Conservation (phyloP, 73 alveolate genomes). For the Paramecium tetraurelia region DNA sequence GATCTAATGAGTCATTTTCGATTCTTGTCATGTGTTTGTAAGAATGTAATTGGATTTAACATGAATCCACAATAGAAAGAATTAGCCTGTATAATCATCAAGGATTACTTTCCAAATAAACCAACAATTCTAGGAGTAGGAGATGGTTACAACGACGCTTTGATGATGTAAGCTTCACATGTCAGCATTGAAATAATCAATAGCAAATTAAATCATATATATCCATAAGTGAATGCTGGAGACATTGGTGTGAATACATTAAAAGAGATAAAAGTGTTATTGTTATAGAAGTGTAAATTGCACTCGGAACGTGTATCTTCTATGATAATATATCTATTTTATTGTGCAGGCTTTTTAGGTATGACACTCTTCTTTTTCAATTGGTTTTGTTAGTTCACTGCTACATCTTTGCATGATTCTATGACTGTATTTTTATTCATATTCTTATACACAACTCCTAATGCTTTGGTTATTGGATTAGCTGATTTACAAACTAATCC, state of each 20-base stretch:
- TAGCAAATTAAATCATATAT: not conserved
- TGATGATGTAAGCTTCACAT: conserved; percentile 51
- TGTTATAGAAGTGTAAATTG: conserved; percentile 10
- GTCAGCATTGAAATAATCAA: conserved; percentile 48
- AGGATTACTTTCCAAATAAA: not conserved
- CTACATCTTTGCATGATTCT: conserved; percentile 50
- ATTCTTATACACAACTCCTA: conserved; percentile 16
- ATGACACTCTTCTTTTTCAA: conserved; percentile 55
- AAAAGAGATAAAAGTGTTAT: not conserved
- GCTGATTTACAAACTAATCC: not conserved
- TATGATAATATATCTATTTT: conserved; percentile 37
- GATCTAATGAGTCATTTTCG: conserved; percentile 47
- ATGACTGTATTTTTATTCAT: conserved; percentile 38
- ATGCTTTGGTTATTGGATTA: conserved; percentile 20
- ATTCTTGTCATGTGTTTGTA: conserved; percentile 35
- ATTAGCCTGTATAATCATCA: not conserved
- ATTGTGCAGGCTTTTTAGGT: conserved; percentile 31
- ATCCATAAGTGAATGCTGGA: conserved; percentile 52
- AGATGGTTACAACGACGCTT: conserved; percentile 55
- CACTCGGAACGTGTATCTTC: not conserved
- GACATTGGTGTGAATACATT: conserved; percentile 21
- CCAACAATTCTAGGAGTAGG: conserved; percentile 56
- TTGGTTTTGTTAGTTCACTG: conserved; percentile 58
- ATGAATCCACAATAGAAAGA: conserved; percentile 45
- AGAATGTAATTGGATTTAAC: conserved; percentile 40